Conservation (phyloP, 352 stramenopile genomes). For the Pythium sp. region DNA sequence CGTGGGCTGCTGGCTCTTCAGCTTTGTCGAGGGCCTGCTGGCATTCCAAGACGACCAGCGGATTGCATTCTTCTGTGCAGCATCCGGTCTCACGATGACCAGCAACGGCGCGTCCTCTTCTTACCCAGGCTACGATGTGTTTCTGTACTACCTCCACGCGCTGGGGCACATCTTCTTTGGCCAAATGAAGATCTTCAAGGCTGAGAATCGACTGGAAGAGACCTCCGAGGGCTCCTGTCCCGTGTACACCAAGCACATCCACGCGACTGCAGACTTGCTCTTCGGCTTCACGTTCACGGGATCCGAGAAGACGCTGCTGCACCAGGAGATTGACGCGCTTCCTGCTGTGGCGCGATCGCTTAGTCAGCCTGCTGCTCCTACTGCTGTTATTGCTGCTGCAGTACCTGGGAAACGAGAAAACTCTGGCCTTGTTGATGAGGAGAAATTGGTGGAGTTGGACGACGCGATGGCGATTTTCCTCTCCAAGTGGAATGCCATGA, state of each 20-base stretch:
- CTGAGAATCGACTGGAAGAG: constrained; percentile 54
- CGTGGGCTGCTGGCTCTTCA: constrained; percentile 52
- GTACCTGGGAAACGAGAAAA: neutral
- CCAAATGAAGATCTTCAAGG: constrained; percentile 67
- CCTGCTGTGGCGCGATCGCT: constrained; percentile 4
- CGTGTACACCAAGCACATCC: constrained; percentile 31
- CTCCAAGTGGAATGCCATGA: constrained; percentile 43
- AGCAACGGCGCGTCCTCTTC: neutral
- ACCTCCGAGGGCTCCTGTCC: constrained; percentile 46
- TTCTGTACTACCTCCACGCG: constrained; percentile 69
- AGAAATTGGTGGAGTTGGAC: constrained; percentile 54
- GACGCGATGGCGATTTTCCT: constrained; percentile 62
- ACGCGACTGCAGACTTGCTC: constrained; percentile 29
- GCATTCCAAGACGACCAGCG: constrained; percentile 46
- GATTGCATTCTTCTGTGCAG: constrained; percentile 56
- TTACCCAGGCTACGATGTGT: constrained; percentile 47
- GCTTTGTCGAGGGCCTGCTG: constrained; percentile 43
- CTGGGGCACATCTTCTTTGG: constrained; percentile 64
- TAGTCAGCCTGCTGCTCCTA: neutral
- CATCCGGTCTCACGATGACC: constrained; percentile 29
- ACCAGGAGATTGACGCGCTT: constrained; percentile 34
- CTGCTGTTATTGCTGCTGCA: neutral
- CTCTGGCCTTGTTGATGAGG: neutral
- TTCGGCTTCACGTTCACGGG: constrained; percentile 48
- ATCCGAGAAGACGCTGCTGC: constrained; percentile 31